Base-by-base conservation (phyloP, 2,329 filamentous ascomycete genomes). In the Fusarium poae region DNA sequence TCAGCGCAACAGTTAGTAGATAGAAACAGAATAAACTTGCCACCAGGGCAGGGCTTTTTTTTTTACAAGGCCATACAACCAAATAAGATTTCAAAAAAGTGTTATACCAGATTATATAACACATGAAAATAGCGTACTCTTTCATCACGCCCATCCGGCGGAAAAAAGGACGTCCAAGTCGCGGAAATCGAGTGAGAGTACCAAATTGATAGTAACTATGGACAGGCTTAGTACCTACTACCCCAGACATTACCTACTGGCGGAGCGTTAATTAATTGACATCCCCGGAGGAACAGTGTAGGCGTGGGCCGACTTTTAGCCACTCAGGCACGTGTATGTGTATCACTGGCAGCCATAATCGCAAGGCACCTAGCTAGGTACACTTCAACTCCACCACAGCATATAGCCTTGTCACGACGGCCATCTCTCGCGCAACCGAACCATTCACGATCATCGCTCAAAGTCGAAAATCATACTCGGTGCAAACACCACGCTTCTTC, bases 291-390 rank as follows among this genome's bases (percentile, higher is more conserved):
- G 71, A 72, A 72, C 61, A 52, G 62, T 66, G 57, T 57, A 35
- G 56, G 68, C 54, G 48, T 60, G 46, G 49, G 30, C 67, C 70
- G 68, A 62, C 42, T 45, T 25, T 43, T 52, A 44, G 23, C 48
- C 29, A 39, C 35, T 39, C 35, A 59, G 56, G 68, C 71, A 73
- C 71, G 69, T 73, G 71, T 71, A 62, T 68, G 67, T 74, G 71
- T 67, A 57, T 68, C 57, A 57, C 43, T 42, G 60, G 37, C 60
- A 63, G 58, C 62, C 58, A 69, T 57, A 57, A 58, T 63, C 69
- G 61, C 67, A 65, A 66, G 60, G 45, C 35, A 56, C 49, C 62
- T 62, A 35, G 16, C 21, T 23, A 35, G 16, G 16, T 23, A 56
- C 57, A 48, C 45, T 48, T 52, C n/a, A 59, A 71, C 67, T 73